These are phyloP conservation scores for Syzygium aqueum DNA, from an alignment of 345 rosid genomes.

Conservation along the genomic window DNA sequence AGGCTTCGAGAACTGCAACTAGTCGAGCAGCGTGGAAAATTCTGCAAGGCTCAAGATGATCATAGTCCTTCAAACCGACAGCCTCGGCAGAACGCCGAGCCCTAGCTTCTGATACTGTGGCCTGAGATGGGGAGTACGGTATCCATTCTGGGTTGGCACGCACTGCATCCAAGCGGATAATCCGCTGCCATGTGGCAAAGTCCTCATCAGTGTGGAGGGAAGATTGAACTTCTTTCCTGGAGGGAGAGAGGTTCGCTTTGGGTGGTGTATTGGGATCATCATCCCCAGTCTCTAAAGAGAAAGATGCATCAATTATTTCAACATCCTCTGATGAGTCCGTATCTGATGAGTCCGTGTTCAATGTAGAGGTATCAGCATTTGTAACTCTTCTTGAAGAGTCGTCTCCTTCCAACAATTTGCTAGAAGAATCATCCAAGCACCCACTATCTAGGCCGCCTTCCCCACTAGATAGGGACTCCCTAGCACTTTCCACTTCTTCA, in stretches of 20 bases:
- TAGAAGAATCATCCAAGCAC: conserved; percentile 40
- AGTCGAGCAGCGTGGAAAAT: conserved; percentile 91
- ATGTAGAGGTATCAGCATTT: conserved; percentile 44
- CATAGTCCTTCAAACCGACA: conserved; percentile 71
- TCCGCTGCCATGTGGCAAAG: conserved; percentile 83
- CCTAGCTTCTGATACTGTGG: conserved; percentile 43
- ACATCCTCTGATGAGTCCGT: conserved; percentile 71
- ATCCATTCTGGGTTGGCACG: conserved; percentile 93
- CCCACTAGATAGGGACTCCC: conserved; percentile 60
- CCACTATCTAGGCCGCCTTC: conserved; percentile 43
- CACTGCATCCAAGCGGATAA: conserved; percentile 93
- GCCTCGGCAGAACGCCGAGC: conserved; percentile 67
- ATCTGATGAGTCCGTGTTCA: conserved; percentile 67
- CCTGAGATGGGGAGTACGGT: conserved; percentile 45
- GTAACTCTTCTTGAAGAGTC: conserved; percentile 29
- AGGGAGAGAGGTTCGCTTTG: conserved; percentile 20
- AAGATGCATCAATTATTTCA: conserved; percentile 38
- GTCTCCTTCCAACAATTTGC: conserved; percentile 44
- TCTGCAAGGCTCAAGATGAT: conserved; percentile 63
- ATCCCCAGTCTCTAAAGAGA: conserved; percentile 31
- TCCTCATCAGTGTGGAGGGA: conserved; percentile 36
- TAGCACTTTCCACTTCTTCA: conserved; percentile 67
- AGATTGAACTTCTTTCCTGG: conserved; percentile 20
- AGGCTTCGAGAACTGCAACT: conserved; percentile 93
- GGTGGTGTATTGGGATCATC: conserved; percentile 17